Percentiles rank a stretch among this genome's conserved stretches.
Evolutionary conservation across 2,329 filamentous ascomycete genomes (phyloP).

Genomic region (Apiospora kogelbergensis): DNA sequence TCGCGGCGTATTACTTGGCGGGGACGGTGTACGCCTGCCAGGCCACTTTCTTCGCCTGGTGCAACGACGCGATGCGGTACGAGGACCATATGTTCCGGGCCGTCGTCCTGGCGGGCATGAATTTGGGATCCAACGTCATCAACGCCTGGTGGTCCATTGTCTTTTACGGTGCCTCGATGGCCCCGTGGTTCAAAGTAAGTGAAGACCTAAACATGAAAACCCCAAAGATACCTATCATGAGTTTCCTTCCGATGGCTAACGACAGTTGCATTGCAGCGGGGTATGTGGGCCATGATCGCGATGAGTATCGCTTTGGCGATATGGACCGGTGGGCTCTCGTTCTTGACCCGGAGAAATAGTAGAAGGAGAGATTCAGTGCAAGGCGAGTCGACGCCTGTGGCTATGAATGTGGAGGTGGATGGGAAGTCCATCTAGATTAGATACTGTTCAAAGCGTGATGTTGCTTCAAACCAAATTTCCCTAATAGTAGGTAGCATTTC

Average conservation of each 20-base stretch:
- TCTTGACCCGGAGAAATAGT: slow-evolving; percentile 33
- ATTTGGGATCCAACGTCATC: slow-evolving; percentile 64
- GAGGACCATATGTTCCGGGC: slow-evolving; percentile 63
- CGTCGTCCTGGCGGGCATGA: slow-evolving; percentile 72
- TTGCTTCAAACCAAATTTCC: not conserved
- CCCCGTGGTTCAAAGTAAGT: slow-evolving; percentile 64
- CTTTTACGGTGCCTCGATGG: slow-evolving; percentile 67
- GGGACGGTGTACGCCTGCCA: slow-evolving; percentile 71
- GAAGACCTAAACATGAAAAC: not conserved
- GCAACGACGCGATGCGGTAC: slow-evolving; percentile 66
- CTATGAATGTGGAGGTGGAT: not conserved
- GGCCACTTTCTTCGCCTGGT: slow-evolving; percentile 75
- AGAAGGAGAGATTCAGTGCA: not conserved
- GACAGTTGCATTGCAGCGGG: slow-evolving; percentile 41
- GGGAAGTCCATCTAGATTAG: not conserved
- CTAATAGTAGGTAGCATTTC: not conserved
- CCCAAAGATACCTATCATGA: too few species aligned
- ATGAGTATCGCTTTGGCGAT: slow-evolving; percentile 57
- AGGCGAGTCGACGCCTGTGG: not conserved
- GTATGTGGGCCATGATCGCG: slow-evolving; percentile 76
- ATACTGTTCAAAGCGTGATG: not conserved
- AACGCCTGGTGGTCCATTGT: slow-evolving; percentile 75
- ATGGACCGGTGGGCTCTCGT: slow-evolving; percentile 58
- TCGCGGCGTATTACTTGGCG: slow-evolving; percentile 70
- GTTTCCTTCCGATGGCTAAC: slow-evolving; percentile 12